Evolutionary conservation across 805 yeast species (phyloP).

Genomic region (Pichia insulana): DNA sequence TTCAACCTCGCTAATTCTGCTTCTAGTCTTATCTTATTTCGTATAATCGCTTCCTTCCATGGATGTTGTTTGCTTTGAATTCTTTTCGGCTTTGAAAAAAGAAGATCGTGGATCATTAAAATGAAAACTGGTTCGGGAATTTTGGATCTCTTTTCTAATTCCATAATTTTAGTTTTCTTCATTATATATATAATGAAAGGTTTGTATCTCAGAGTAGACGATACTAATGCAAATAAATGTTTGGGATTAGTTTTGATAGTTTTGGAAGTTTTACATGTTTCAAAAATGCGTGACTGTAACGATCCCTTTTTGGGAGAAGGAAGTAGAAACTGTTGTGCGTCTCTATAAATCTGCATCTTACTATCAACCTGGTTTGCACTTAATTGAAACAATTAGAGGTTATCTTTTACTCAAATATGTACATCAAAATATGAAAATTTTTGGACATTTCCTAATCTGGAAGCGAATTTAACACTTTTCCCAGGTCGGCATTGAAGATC

Average conservation of each 20-base stretch:
- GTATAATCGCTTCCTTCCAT: slow-evolving; percentile 69
- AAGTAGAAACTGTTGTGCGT: slow-evolving; percentile 34
- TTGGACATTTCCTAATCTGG: too few relatives aligned
- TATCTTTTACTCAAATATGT: too few relatives aligned
- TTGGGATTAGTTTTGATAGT: slow-evolving; percentile 58
- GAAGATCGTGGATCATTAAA: slow-evolving; percentile 71
- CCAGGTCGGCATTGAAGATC: too few relatives aligned
- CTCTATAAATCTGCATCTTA: slow-evolving; percentile 31
- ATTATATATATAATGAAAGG: slow-evolving; percentile 56
- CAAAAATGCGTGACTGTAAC: slow-evolving; percentile 43
- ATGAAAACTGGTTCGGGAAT: slow-evolving; percentile 47
- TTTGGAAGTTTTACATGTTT: slow-evolving; percentile 36
- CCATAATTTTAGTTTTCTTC: slow-evolving; percentile 57
- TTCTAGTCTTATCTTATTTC: slow-evolving; percentile 69
- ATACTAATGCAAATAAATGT: slow-evolving; percentile 77
- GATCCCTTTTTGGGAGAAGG: slow-evolving; percentile 41
- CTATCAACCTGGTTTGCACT: too few relatives aligned
- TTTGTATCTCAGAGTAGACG: slow-evolving; percentile 66
- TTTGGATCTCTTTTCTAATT: slow-evolving; percentile 37
- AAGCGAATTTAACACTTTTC: too few relatives aligned
- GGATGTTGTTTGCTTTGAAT: slow-evolving; percentile 87
- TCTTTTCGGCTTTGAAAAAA: slow-evolving; percentile 67
- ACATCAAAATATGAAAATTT: too few relatives aligned
- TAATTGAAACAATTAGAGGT: too few relatives aligned
- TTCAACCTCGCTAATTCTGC: slow-evolving; percentile 78